These are phyloP conservation scores for Rhododendron mucronatum DNA, from an alignment of 148 eudicot species.

Conservation along the genomic window DNA sequence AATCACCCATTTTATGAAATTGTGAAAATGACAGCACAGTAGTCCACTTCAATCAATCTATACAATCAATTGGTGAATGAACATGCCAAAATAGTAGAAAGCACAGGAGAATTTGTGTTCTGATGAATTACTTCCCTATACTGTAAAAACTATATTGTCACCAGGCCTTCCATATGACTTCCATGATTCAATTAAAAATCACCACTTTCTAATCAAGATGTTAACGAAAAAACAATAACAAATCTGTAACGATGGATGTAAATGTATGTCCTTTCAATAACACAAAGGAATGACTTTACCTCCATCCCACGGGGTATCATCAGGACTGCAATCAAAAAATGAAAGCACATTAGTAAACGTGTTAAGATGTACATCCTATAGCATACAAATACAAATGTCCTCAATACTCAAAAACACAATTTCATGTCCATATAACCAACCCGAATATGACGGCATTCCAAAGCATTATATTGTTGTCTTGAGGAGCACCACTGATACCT, in stretches of 20 bases:
- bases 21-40: background rate
- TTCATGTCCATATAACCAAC: slow-evolving; percentile 17
- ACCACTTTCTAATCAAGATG: background rate
- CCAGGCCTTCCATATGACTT: background rate
- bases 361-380: background rate
- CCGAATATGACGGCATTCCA: slow-evolving; percentile 58
- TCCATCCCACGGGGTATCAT: slow-evolving; percentile 59
- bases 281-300: slow-evolving; percentile 21
- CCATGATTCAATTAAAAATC: background rate
- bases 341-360: slow-evolving; percentile 13
- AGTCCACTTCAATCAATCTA: background rate
- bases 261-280: background rate
- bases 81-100: background rate
- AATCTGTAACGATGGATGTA: background rate
- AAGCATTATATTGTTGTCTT: slow-evolving; percentile 47
- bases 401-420: background rate
- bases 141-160: background rate
- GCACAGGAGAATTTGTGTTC: background rate
- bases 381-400: background rate
- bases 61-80: background rate
- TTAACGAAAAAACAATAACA: background rate
- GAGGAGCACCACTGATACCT: slow-evolving; percentile 51
- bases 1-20: background rate
- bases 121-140: background rate
- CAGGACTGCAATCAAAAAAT: slow-evolving; percentile 37